A percentile compares a stretch with the other conserved stretches of the same genome.
Conservation (phyloP, 1,139 yeast species). For the Taphrina flavorubra region DNA sequence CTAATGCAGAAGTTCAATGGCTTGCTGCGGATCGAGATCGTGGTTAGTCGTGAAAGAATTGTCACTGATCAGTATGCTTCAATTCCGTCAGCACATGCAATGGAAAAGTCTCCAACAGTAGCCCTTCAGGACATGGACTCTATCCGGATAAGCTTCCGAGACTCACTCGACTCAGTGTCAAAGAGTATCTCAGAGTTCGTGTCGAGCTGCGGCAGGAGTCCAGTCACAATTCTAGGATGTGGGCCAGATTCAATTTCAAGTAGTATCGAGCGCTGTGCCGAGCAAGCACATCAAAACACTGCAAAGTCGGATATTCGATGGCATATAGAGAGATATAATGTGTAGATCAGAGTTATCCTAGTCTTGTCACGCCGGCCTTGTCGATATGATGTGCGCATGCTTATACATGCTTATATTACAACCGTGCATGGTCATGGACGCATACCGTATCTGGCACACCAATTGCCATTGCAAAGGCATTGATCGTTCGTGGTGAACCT, state of each 20-base stretch:
- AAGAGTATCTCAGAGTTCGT: not conserved
- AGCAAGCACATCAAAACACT: not conserved
- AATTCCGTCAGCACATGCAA: not conserved
- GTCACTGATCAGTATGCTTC: not conserved
- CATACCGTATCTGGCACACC: too few species aligned
- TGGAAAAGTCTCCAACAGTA: not conserved
- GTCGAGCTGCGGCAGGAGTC: not conserved
- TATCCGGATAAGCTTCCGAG: not conserved
- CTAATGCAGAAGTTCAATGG: not conserved
- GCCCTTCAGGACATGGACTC: not conserved
- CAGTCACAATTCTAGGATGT: constrained; percentile 5
- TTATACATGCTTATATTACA: too few species aligned
- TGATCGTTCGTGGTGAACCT: not conserved
- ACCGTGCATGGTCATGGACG: too few species aligned
- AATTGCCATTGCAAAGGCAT: too few species aligned
- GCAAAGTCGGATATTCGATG: constrained; percentile 2
- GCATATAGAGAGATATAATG: constrained; percentile 3
- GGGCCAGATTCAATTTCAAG: constrained; percentile 1
- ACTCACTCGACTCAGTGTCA: not conserved
- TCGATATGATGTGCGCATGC: not conserved
- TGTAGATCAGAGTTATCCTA: not conserved
- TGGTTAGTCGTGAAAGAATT: constrained; percentile 10
- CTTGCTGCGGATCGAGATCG: not conserved
- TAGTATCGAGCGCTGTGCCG: not conserved
- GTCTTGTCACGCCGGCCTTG: not conserved